Base-by-base conservation (phyloP, 495 filamentous ascomycete genomes). In the Penicillium ochrochloron region DNA sequence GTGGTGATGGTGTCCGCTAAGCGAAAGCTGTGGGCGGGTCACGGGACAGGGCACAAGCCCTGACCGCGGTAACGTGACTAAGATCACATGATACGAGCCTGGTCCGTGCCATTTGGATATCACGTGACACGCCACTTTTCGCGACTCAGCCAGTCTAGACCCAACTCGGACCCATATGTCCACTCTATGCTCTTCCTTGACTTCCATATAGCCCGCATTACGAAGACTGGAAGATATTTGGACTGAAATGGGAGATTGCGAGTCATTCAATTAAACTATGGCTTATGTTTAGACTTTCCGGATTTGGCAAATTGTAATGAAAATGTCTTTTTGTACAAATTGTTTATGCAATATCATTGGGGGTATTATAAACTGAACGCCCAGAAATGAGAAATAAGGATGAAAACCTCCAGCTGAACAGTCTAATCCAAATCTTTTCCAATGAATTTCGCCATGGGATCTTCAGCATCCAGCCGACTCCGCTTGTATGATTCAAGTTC, bases 361-460 rank as follows among this genome's bases (percentile, higher is more conserved):
- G 65, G 71, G 71, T 74, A 74, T 74, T 74, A 60, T 66, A 42
- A 72, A 48, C 48, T 55, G 37, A 70, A 72, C 67, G 69, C 65
- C 61, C 17, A 63, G 57, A 54, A 52, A 31, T 52, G 25, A n/a
- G 2, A 29, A 52, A n/a, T 51, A 58, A 59, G 34, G 44, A 60
- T 59, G 33, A 19, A 65, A 23, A 6, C 41, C 59, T 57, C 52
- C 59, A 23, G 10, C 5, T 34, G 55, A 68, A 58, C 50, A 34
- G 23, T 61, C n/a, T 37, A 64, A 33, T 57, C 63, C 51, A 25
- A 29, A 8, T 89, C 86, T 61, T 86, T 86, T 12, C 86, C 85
- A 19, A 93, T 74, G 62, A 92, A 88, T 5, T 84, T 85, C 10
- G 92, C 90, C 93, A 96, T 97, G 2, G 93, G 93, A 80, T 97